These are phyloP conservation scores for Zymoseptoria ardabiliae DNA, from an alignment of 2,329 filamentous ascomycete genomes.

Conservation along the genomic window DNA sequence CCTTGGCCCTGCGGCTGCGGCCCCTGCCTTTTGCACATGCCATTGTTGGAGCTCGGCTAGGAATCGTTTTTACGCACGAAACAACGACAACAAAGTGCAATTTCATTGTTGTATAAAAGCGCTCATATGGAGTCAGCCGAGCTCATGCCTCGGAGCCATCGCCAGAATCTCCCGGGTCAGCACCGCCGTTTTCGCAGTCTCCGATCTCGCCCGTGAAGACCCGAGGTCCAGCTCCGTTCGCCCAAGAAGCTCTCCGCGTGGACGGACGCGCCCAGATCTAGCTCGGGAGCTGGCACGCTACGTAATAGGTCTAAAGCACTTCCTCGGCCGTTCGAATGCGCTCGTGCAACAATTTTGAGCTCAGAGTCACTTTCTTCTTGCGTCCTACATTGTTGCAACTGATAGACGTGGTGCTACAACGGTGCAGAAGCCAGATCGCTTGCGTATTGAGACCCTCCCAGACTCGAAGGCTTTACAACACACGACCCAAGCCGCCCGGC, in stretches of 20 bases:
- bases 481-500: background rate
- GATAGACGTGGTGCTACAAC: background rate
- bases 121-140: background rate
- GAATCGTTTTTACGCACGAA: background rate
- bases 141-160: background rate
- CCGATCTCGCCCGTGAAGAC: conserved; percentile 10
- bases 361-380: conserved; percentile 4
- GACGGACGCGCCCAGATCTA: conserved; percentile 3
- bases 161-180: background rate
- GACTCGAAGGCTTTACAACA: background rate
- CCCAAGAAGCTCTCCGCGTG: conserved; percentile 20
- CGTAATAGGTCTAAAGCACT: conserved; percentile 17
- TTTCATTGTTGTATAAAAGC: background rate
- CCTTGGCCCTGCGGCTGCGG: background rate
- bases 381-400: background rate
- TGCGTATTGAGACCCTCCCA: background rate
- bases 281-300: conserved; percentile 14
- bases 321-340: conserved; percentile 16
- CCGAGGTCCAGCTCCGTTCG: conserved; percentile 27
- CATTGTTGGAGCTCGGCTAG: background rate
- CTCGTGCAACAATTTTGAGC: conserved; percentile 18
- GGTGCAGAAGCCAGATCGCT: background rate
- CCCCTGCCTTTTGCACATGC: background rate
- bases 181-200: background rate
- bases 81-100: background rate